These are phyloP conservation scores for Anethum foeniculum DNA, from an alignment of 140 eudicot species.

Conservation along the genomic window DNA sequence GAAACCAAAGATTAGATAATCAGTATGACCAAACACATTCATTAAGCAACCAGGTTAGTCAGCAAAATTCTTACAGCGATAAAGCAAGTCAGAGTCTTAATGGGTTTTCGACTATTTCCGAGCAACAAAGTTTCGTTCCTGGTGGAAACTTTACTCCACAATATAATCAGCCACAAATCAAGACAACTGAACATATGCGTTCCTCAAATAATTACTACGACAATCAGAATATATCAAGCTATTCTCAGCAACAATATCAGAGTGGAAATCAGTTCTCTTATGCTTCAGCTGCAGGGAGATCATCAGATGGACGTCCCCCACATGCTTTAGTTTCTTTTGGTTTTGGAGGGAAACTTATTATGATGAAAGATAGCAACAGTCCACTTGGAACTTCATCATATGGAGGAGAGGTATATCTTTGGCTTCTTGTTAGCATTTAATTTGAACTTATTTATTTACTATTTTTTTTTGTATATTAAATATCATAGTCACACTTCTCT, in stretches of 20 bases:
- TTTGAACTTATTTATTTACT: neutral
- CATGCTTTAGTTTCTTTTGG: constrained; percentile 91
- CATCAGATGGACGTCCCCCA: constrained; percentile 84
- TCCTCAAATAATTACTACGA: constrained; percentile 30
- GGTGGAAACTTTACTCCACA: constrained; percentile 35
- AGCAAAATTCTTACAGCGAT: constrained; percentile 37
- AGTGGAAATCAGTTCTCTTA: constrained; percentile 35
- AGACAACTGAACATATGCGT: constrained; percentile 36
- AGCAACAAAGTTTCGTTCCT: constrained; percentile 38
- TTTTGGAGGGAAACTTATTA: constrained; percentile 89
- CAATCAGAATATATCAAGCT: constrained; percentile 25
- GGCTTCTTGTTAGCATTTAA: neutral
- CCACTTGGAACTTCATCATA: constrained; percentile 28
- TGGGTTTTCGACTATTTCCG: constrained; percentile 23
- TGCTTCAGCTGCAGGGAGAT: constrained; percentile 50
- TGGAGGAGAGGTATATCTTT: constrained; percentile 51
- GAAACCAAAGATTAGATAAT: constrained; percentile 24
- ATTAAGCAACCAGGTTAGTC: constrained; percentile 34
- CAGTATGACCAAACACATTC: constrained; percentile 26
- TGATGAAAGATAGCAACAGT: constrained; percentile 48
- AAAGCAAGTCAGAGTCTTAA: constrained; percentile 33
- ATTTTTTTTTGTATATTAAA: neutral
- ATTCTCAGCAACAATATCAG: constrained; percentile 29
- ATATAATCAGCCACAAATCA: constrained; percentile 13
- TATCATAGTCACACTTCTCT: neutral